Conservation (phyloP, 345 rosid species). For the Eucalyptus sideroxylon region DNA sequence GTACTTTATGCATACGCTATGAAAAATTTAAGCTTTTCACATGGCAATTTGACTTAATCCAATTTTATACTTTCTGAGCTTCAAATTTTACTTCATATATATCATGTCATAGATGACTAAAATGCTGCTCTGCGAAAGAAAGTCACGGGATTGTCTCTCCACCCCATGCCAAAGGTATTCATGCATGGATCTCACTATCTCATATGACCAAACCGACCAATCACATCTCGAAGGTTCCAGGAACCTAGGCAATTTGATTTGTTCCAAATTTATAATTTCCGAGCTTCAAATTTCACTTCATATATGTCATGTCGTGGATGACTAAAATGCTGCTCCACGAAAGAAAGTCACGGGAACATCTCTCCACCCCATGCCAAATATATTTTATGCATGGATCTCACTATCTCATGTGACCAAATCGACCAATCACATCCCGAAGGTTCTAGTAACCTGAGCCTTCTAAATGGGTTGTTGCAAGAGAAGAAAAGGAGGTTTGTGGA, state of each 20-base stretch:
- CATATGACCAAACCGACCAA: neutral
- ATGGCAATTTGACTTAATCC: neutral
- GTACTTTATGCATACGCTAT: neutral
- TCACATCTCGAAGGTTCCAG: neutral
- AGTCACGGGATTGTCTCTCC: neutral
- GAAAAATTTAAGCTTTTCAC: neutral
- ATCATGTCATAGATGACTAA: neutral
- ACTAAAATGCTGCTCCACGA: too few species aligned
- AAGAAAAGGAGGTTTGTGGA: neutral
- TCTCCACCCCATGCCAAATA: too few species aligned
- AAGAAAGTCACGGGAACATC: too few species aligned
- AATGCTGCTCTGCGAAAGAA: neutral
- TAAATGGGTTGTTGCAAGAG: neutral
- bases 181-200: neutral
- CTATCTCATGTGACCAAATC: too few species aligned
- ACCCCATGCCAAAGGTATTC: neutral
- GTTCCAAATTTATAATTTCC: too few species aligned
- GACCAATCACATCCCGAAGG: too few species aligned
- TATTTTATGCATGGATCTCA: too few species aligned
- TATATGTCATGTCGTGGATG: too few species aligned
- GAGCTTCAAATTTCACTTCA: too few species aligned
- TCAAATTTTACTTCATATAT: neutral
- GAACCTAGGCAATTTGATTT: too few species aligned
- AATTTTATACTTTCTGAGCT: neutral
- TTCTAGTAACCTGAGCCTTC: too few species aligned